Conservation (phyloP, 805 yeast species). For the Pachysolen tannophilus region DNA sequence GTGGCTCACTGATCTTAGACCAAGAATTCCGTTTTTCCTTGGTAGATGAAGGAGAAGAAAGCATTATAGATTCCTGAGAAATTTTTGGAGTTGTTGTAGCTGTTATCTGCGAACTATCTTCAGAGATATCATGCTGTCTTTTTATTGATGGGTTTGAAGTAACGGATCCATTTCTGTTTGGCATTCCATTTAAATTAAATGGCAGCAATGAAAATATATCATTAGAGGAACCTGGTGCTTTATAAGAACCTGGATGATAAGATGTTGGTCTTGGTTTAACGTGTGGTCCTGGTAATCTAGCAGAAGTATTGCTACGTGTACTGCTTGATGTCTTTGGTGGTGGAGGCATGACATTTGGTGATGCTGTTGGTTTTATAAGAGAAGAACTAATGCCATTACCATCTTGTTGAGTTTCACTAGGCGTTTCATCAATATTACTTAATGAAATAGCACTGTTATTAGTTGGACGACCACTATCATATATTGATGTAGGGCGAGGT, state of each 20-base stretch:
- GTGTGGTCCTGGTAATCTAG: slow-evolving; percentile 35
- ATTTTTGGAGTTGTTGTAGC: neutral
- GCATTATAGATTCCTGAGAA: slow-evolving; percentile 2
- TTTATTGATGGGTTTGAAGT: neutral
- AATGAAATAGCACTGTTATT: neutral
- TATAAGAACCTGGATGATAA: slow-evolving; percentile 58
- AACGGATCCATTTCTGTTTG: no score
- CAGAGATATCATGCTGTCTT: neutral
- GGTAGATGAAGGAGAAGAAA: neutral
- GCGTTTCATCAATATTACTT: slow-evolving; percentile 1
- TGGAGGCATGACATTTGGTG: slow-evolving; percentile 12
- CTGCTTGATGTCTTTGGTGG: slow-evolving; percentile 12
- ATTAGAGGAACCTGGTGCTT: slow-evolving; percentile 19
- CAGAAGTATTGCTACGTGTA: slow-evolving; percentile 10
- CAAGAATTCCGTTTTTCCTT: slow-evolving; percentile 21
- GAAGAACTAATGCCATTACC: slow-evolving; percentile 1
- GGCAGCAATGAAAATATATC: slow-evolving; percentile 23
- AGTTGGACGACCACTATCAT: neutral
- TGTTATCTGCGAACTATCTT: neutral
- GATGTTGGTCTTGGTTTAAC: slow-evolving; percentile 79
- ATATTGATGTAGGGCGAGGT: slow-evolving; percentile 26
- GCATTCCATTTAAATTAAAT: slow-evolving; percentile 12
- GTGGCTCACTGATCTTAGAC: slow-evolving; percentile 23
- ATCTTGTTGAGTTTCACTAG: slow-evolving; percentile 11
- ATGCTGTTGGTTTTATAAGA: slow-evolving; percentile 8